Base-by-base conservation (phyloP, 306 rosid species). In the Sicyos edulis region DNA sequence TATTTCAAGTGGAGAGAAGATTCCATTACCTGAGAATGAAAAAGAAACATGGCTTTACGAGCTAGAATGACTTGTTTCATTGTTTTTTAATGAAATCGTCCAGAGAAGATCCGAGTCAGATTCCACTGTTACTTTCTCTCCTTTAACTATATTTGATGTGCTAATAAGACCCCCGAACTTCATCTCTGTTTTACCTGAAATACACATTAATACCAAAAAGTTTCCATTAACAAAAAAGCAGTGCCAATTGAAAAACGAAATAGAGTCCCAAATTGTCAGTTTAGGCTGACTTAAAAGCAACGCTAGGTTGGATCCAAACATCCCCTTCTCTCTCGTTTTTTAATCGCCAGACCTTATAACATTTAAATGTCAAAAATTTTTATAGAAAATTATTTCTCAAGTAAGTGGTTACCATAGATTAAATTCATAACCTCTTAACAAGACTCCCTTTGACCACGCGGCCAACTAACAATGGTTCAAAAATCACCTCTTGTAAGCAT, bases 31-130 rank as follows among this genome's bases (percentile, higher is more conserved):
- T 67, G 16, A 67, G 0, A 37, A 37, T 37, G 44, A 37, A 37
- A 5, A 37, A 37, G 54, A 42, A 10, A n/a, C 19, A 19, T 76
- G 59, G 17, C 57, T 13, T 34, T 37, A 37, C 51, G 22, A 32
- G 72, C 22, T 7, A 37, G 67, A 32, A 47, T 62, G 11, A 58
- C 69, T 75, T 76, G 10, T 71, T 78, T 70, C 73, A 75, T 77
- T 9, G 80, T 81, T 78, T 85, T 84, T 95, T 87, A 68, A 91
- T 77, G 92, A 87, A 72, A 89, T 83, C 29, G 99, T 95, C 99
- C 97, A 95, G 14, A 95, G 91, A 76, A 95, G 97, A 87, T 95
- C 96, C 13, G 99, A 61, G 80, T 89, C 96, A 21, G 99, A 95
- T 75, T 76, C 87, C 60, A 91, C 97, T 29, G 91, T 85, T 52